Percentiles rank a stretch among this genome's conserved stretches.
These are phyloP conservation scores for Rhamnella rubrinervis DNA, from an alignment of 331 rosid species.

Conservation along the genomic window DNA sequence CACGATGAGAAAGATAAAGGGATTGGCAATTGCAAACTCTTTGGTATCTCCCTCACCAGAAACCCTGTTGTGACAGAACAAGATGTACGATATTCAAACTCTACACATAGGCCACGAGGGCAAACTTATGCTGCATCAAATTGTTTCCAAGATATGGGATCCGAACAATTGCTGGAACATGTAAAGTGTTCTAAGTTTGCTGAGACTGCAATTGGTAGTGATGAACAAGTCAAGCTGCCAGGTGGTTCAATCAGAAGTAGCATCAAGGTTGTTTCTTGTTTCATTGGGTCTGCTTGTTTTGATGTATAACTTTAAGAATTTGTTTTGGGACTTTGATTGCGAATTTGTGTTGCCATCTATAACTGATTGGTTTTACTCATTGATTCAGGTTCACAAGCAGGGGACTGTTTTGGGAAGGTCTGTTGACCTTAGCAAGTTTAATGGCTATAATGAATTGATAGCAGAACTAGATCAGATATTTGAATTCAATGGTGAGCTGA, in stretches of 20 bases:
- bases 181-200: too few species aligned
- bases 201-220: too few species aligned
- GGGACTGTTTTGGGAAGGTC: slow-evolving; percentile 99
- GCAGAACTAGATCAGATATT: slow-evolving; percentile 81
- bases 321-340: not conserved
- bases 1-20: slow-evolving; percentile 48
- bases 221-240: too few species aligned
- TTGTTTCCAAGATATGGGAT: too few species aligned
- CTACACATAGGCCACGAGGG: slow-evolving; percentile 29
- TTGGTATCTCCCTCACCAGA: slow-evolving; percentile 78
- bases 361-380: slow-evolving; percentile 9
- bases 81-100: slow-evolving; percentile 27
- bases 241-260: too few species aligned
- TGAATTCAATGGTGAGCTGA: slow-evolving; percentile 79
- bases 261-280: too few species aligned
- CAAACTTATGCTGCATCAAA: not conserved
- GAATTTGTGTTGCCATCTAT: not conserved
- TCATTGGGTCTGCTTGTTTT: too few species aligned
- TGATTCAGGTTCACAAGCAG: slow-evolving; percentile 90
- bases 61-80: slow-evolving; percentile 33
- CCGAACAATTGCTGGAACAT: too few species aligned
- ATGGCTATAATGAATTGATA: slow-evolving; percentile 65
- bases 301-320: not conserved
- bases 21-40: slow-evolving; percentile 79
- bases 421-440: slow-evolving; percentile 85